phyloP scores from a whole-genome alignment of 768 basidiomycete species.

The Mycena kentingensis region DNA sequence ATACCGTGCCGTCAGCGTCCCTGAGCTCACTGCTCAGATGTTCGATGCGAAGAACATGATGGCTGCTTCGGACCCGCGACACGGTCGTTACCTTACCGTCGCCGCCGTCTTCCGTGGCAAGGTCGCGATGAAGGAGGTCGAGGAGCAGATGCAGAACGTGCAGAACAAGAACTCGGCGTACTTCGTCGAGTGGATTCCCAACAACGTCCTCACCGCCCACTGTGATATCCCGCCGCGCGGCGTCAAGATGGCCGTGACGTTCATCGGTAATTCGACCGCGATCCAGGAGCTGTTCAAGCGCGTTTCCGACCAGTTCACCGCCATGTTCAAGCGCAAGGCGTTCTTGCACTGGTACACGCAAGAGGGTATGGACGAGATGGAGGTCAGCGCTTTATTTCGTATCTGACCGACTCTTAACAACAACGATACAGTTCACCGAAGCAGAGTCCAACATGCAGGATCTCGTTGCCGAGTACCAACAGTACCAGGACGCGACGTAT shows the following conservation, averaged over 20 bases:
- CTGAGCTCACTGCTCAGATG: conserved; percentile 98
- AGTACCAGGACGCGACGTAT: no score
- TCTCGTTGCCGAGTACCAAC: no score
- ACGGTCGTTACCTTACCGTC: conserved; percentile 97
- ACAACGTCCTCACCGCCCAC: conserved; percentile 97
- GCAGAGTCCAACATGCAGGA: no score
- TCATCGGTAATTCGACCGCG: conserved; percentile 95
- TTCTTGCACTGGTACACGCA: conserved; percentile 99
- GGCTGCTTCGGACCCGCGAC: conserved; percentile 96
- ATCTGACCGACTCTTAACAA: no score
- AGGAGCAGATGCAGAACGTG: conserved; percentile 98
- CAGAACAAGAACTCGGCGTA: conserved; percentile 97
- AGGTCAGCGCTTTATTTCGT: no score
- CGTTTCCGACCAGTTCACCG: conserved; percentile 96
- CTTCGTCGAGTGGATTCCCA: conserved; percentile 99
- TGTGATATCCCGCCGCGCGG: conserved; percentile 97
- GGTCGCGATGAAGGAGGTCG: conserved; percentile 99
- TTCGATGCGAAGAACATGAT: conserved; percentile 99
- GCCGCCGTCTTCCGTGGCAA: conserved; percentile 99
- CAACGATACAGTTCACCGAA: no score
- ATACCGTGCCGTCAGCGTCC: conserved; percentile 96
- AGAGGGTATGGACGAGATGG: no score
- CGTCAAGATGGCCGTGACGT: conserved; percentile 95
- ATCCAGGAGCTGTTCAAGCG: conserved; percentile 99
- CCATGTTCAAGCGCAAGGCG: conserved; percentile 99